Conservation (phyloP, 2,329 filamentous ascomycete genomes). For the Microdochium trichocladiopsis region DNA sequence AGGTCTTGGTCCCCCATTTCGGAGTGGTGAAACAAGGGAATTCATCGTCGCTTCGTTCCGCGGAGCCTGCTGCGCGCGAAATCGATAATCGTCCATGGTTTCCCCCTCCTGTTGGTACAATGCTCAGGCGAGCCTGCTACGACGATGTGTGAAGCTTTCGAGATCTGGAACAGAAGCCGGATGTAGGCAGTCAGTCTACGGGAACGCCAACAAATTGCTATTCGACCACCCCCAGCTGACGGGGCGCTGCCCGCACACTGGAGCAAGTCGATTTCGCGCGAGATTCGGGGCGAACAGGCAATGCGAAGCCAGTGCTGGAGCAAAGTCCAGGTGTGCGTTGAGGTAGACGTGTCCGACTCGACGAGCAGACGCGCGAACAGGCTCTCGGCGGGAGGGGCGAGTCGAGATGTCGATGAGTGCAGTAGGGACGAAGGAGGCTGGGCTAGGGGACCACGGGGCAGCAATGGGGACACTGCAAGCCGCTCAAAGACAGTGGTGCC, state of each 20-base stretch:
- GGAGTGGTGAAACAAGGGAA: slow-evolving; percentile 66
- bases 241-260: too few relatives aligned
- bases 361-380: too few relatives aligned
- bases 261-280: too few relatives aligned
- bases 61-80: slow-evolving; percentile 69
- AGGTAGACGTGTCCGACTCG: too few relatives aligned
- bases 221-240: too few relatives aligned
- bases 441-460: background rate
- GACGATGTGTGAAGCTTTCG: slow-evolving; percentile 23
- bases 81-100: slow-evolving; percentile 75
- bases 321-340: too few relatives aligned
- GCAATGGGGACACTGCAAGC: background rate
- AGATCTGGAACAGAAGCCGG: slow-evolving; percentile 28
- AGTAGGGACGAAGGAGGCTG: background rate
- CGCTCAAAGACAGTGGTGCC: too few relatives aligned
- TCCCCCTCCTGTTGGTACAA: slow-evolving; percentile 36
- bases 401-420: too few relatives aligned
- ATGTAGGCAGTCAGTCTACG: slow-evolving; percentile 3
- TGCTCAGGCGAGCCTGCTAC: slow-evolving; percentile 5
- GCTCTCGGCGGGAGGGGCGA: too few relatives aligned
- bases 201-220: background rate
- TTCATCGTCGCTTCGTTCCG: slow-evolving; percentile 70
- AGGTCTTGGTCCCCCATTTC: slow-evolving; percentile 58
- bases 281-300: too few relatives aligned
- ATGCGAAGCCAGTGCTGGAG: too few relatives aligned